Evolutionary conservation across 2,329 filamentous ascomycete genomes (phyloP), one percentile per base, ranked within the genome.

Genomic region (Paecilomyces sp.): DNA sequence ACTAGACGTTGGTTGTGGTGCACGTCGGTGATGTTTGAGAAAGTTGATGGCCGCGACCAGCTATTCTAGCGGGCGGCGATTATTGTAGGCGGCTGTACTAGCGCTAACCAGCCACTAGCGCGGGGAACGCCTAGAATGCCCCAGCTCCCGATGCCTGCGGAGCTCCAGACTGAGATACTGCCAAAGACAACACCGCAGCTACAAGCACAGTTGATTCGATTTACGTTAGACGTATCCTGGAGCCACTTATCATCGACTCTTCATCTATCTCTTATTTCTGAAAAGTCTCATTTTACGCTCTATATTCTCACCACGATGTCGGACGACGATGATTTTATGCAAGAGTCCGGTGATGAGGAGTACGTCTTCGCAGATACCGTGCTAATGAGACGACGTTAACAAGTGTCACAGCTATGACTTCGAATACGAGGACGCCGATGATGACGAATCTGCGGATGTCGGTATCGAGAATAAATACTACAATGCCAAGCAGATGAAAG

Each of bases 391-490:
- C 57, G 15, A 28, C 61, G 65, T 68, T 74, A 60, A 73, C 73
- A 54, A 50, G 41, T 58, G 41, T 15, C 57, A 36, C 60, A 90
- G 88, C 69, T 92, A 97, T 73, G 94, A 97, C 77, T 97, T 97
- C 74, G 93, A 97, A 72, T 97, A 97, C 76, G 93, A 97, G 73
- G 94, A 92, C 68, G 91, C 92, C 65, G 91, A 96, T 59, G 92
- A 94, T 55, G 90, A 95, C 52, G 88, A 96, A 60, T 86, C 85
- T 33, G 92, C 88, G 60, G 91, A 97, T 73, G 90, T 97, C 68
- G 92, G 93, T 66, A 95, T 97, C 74, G 94, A 99, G 75, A 99
- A 99, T 81, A 97, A 96, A 79, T 99, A 99, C 81, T 99, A 97
- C 83, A 97, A 97, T 77, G 94, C 94, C 52, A 99, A 99, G 78